phyloP scores from a whole-genome alignment of 192 early-diverging fungal species.

The Chytriomyces sp. region DNA sequence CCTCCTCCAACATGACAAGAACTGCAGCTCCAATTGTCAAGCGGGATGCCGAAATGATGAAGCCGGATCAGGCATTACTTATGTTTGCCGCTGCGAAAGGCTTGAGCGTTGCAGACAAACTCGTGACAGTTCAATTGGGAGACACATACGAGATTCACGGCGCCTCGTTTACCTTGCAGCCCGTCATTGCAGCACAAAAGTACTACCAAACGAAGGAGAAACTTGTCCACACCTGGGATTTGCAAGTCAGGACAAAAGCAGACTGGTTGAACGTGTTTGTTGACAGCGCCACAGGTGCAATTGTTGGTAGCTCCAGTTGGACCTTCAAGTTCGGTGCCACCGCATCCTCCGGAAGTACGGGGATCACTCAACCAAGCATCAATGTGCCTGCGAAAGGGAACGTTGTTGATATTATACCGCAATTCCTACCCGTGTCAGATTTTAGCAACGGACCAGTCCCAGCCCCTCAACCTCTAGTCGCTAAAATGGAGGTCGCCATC shows the following conservation, averaged over 20 bases:
- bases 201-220: conserved; percentile 12
- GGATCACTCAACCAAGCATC: background rate
- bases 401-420: background rate
- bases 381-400: background rate
- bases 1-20: background rate
- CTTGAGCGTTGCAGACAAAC: background rate
- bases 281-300: conserved; percentile 28
- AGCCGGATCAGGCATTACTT: background rate
- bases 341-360: background rate
- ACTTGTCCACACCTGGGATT: conserved; percentile 21
- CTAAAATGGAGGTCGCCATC: background rate
- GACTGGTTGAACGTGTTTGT: conserved; percentile 37
- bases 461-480: background rate
- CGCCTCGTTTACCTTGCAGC: background rate
- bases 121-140: background rate
- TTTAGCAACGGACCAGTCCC: background rate
- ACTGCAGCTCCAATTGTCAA: background rate
- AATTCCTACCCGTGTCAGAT: background rate
- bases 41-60: background rate
- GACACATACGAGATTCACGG: background rate
- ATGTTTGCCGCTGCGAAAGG: conserved; percentile 12
- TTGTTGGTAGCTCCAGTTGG: conserved; percentile 27
- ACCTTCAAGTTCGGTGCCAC: background rate
- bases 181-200: conserved; percentile 8
- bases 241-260: conserved; percentile 24